A percentile compares a stretch with the other conserved stretches of the same genome.
Evolutionary conservation across 169 alveolate species (phyloP).

Genomic region (Eimeria falciformis): DNA sequence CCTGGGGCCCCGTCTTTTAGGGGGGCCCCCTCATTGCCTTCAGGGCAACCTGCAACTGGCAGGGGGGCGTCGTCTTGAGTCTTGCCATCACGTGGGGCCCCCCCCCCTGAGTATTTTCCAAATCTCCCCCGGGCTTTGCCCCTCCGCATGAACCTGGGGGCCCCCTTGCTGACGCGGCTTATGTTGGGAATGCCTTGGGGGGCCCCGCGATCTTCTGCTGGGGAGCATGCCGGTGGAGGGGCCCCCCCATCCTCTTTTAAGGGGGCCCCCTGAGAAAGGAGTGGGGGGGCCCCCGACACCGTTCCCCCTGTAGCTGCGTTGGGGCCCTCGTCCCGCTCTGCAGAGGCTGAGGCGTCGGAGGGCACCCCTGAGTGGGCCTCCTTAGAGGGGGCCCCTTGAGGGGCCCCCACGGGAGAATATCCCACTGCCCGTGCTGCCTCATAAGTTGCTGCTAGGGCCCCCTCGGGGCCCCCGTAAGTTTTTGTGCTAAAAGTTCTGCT

Average conservation of each 20-base stretch:
- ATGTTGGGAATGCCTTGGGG: neutral
- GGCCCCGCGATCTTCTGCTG: neutral
- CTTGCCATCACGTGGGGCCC: neutral
- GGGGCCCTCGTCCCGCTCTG: neutral
- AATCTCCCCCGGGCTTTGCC: too few species aligned
- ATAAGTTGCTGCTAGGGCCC: neutral
- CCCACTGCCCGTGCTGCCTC: neutral
- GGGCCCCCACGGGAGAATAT: neutral
- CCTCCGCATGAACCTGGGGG: neutral
- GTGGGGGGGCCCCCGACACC: neutral
- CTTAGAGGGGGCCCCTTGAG: neutral
- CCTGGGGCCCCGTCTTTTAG: neutral
- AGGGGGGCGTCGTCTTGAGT: neutral
- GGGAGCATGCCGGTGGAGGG: neutral
- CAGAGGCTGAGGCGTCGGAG: neutral
- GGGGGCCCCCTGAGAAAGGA: neutral
- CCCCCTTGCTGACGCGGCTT: neutral
- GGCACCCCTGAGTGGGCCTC: neutral
- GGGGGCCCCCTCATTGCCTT: neutral
- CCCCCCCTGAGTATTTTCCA: neutral
- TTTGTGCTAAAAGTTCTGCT: conserved; percentile 8
- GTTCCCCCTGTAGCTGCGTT: neutral
- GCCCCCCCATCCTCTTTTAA: neutral
- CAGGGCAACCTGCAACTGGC: neutral
- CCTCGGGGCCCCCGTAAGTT: conserved; percentile 1